Base-by-base conservation (phyloP, 345 rosid species). In the Eutrema japonicum region DNA sequence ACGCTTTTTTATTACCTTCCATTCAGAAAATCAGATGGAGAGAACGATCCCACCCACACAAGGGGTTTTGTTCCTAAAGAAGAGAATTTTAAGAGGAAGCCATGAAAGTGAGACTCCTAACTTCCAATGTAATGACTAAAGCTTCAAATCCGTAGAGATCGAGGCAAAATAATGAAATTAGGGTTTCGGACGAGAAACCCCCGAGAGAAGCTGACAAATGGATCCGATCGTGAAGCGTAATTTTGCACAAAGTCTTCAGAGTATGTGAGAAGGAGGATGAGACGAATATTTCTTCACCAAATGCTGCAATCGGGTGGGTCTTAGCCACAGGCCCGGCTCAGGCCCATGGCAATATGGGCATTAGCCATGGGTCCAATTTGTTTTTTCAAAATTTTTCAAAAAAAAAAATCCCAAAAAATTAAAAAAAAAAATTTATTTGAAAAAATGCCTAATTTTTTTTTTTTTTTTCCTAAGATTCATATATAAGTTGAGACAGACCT, bases 111-210 rank as follows among this genome's bases (percentile, higher is more conserved):
- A 38, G 18, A 40, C 33, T 29, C 45, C 10, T 16, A 16, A n/a
- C 40, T 12, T 57, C 30, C 45, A 57, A 36, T 57, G n/a, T 16
- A 3, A 5, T 37, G 63, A 58, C 46, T 37, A 14, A 14, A 7
- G 29, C 13, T 56, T 12, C 63, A 16, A 13, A 58, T 37, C 22
- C 64, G 10, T 4, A 30, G 8, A 52, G 57, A 29, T 27, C 27
- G 8, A 61, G 13, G 66, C 49, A 3, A 27, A 9, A 12, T 8
- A 22, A 12, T 26, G 37, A 12, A 13, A 33, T 41, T 26, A 47
- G 74, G 62, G 46, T 42, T 47, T 58, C 18, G 2, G 38, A 29
- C 22, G 64, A 68, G 8, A 42, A 61, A 42, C 66, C 66, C 37
- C 2, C 22, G 22, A 22, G 61, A 40, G 69, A 18, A 55, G 1